Evolutionary conservation across 2,329 filamentous ascomycete species (phyloP).

Genomic region (Chaetomium sp.): DNA sequence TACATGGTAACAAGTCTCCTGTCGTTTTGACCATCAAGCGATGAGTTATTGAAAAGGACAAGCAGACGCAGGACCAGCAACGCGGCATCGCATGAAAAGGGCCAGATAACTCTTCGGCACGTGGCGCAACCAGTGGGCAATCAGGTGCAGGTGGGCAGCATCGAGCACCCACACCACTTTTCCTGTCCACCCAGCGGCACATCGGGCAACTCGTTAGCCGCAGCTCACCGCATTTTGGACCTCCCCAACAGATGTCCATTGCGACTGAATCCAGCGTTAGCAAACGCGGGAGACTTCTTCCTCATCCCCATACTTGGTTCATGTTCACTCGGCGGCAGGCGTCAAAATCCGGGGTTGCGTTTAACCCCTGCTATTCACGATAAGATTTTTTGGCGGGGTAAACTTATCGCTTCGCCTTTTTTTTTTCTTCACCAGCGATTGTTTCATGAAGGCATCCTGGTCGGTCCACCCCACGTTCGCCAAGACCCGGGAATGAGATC

Average conservation of each 20-base stretch:
- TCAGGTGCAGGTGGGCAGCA: not conserved
- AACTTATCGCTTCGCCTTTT: not conserved
- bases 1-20: no score
- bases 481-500: constrained; percentile 1
- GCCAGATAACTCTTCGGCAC: not conserved
- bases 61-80: no score
- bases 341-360: constrained; percentile 8
- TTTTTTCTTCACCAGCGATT: not conserved
- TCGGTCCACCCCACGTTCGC: constrained; percentile 3
- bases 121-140: constrained; percentile 3
- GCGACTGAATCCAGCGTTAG: not conserved
- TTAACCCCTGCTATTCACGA: not conserved
- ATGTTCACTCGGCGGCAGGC: not conserved
- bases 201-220: no score
- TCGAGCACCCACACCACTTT: no score
- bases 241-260: not conserved
- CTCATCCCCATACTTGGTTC: not conserved
- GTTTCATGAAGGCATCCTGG: not conserved
- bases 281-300: not conserved
- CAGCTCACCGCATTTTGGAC: not conserved
- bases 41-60: no score
- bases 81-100: no score
- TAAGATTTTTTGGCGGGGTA: constrained; percentile 7
- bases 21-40: no score
- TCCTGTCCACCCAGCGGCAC: no score